A percentile compares a stretch with the other conserved stretches of the same genome.
Conservation (phyloP, 441 rosid genomes). For the Erysimum cheiri region DNA sequence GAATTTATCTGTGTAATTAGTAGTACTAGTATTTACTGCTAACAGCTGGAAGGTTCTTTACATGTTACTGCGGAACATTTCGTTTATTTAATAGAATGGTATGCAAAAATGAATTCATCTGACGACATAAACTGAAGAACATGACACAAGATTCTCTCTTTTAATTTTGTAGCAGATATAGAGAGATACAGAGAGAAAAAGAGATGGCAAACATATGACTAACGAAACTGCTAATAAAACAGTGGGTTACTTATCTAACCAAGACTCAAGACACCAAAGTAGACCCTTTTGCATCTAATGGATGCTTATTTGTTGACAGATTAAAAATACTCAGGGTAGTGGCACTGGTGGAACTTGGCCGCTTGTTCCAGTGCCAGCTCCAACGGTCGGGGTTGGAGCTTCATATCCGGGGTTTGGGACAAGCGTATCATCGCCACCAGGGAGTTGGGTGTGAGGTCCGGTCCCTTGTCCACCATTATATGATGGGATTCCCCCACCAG, state of each 20-base stretch:
- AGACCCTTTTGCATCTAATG: slow-evolving; percentile 35
- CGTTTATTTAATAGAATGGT: background rate
- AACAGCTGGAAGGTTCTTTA: slow-evolving; percentile 3
- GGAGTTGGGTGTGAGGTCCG: slow-evolving; percentile 46
- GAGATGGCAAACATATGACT: slow-evolving; percentile 30
- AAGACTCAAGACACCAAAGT: slow-evolving; percentile 21
- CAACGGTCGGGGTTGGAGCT: slow-evolving; percentile 53
- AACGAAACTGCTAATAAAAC: slow-evolving; percentile 25
- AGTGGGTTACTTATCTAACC: slow-evolving; percentile 25
- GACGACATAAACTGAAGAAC: slow-evolving; percentile 32
- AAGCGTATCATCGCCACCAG: slow-evolving; percentile 65
- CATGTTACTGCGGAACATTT: background rate
- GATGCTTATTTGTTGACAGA: slow-evolving; percentile 37
- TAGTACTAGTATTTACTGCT: slow-evolving; percentile 5
- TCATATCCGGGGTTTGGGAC: slow-evolving; percentile 67
- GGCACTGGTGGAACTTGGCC: slow-evolving; percentile 44
- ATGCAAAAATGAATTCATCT: slow-evolving; percentile 14
- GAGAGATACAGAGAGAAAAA: slow-evolving; percentile 12
- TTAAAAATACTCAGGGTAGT: slow-evolving; percentile 48
- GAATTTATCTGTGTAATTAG: slow-evolving; percentile 8
- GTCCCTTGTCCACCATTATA: slow-evolving; percentile 43
- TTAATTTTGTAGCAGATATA: slow-evolving; percentile 16
- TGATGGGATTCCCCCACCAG: slow-evolving; percentile 39
- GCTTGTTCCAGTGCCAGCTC: slow-evolving; percentile 38
- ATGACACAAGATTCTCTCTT: slow-evolving; percentile 30